Evolutionary conservation across 2,329 filamentous ascomycete genomes (phyloP).

Genomic region (Nigrospora osmanthi): DNA sequence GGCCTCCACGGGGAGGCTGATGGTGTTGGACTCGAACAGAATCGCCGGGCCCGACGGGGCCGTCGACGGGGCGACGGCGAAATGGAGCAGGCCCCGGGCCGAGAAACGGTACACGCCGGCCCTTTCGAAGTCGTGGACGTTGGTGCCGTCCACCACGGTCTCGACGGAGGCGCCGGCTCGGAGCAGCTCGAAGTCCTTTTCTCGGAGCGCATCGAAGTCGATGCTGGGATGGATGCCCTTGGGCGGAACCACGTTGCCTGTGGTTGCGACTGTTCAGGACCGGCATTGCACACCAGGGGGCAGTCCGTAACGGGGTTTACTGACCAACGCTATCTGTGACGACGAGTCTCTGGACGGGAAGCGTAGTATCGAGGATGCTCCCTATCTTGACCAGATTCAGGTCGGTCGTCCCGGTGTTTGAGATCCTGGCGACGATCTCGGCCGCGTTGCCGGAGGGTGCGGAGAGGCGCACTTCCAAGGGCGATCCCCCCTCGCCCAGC

Average conservation of each 20-base stretch:
- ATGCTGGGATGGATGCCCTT: conserved; percentile 11
- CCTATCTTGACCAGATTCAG: conserved; percentile 14
- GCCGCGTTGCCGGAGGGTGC: conserved; percentile 2
- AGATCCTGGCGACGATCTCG: conserved; percentile 12
- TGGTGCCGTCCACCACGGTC: conserved; percentile 7
- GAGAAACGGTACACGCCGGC: conserved; percentile 10
- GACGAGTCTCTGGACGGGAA: conserved; percentile 9
- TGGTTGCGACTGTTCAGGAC: no score
- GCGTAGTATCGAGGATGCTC: conserved; percentile 10
- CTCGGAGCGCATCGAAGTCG: conserved; percentile 9
- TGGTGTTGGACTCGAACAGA: conserved; percentile 14
- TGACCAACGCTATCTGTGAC: conserved; percentile 7
- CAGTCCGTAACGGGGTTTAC: no score
- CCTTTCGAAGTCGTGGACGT: conserved; percentile 8
- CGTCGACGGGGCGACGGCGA: conserved; percentile 7
- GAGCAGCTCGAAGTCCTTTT: conserved; percentile 8
- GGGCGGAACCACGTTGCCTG: conserved; percentile 7
- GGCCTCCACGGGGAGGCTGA: conserved; percentile 48
- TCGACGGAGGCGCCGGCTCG: conserved; percentile 7
- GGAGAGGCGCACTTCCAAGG: conserved; percentile 7
- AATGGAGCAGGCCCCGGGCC: conserved; percentile 8
- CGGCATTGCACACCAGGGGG: no score
- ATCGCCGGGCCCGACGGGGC: conserved; percentile 5
- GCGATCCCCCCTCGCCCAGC: neutral
- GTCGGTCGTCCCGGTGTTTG: conserved; percentile 9